Base-by-base conservation (phyloP, 306 rosid genomes). In the Fragaria nilgerrensis region DNA sequence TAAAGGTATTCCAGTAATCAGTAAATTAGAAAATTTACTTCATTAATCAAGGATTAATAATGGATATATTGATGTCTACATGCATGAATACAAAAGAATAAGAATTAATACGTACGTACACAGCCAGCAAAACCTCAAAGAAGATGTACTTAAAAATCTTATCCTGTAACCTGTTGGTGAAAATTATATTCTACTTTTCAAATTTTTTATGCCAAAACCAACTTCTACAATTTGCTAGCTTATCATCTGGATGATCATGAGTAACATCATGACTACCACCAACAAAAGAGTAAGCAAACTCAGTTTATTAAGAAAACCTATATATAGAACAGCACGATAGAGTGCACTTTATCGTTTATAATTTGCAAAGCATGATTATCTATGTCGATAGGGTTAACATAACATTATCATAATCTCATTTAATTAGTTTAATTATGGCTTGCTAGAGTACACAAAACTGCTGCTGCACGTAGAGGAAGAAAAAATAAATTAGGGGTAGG, bases 131-230 rank as follows among this genome's bases (percentile, higher is more conserved):
- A 68, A 48, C 69, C 27, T 74, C 59, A 29, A n/a, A 47, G 71
- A 74, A 52, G 71, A 59, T 53, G 67, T 25, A 70, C 14, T 84
- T 77, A 50, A 73, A 68, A 77, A 81, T 47, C 49, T 77, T 84
- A 81, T 43, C 44, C 0, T 43, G 43, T 63, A 10, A 12, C 84
- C 68, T 72, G 37, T 62, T 22, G 73, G 44, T 25, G 74, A 52
- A 44, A 78, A 68, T 58, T 20, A 66, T 56, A 66, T 58, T 32
- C 74, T 41, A 73, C 72, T 72, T 47, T 15, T 63, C 1, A 36
- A 37, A 9, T 36, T 65, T 34, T 36, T 66, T 37, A 36, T 66
- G 23, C 15, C 27, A 36, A 19, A 7, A 36, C 8, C n/a, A 19
- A 36, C 25, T 39, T 34, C 25, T 37, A 37, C 1, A 37, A 66